phyloP scores from a whole-genome alignment of 345 rosid genomes.

The Brassica cretica region DNA sequence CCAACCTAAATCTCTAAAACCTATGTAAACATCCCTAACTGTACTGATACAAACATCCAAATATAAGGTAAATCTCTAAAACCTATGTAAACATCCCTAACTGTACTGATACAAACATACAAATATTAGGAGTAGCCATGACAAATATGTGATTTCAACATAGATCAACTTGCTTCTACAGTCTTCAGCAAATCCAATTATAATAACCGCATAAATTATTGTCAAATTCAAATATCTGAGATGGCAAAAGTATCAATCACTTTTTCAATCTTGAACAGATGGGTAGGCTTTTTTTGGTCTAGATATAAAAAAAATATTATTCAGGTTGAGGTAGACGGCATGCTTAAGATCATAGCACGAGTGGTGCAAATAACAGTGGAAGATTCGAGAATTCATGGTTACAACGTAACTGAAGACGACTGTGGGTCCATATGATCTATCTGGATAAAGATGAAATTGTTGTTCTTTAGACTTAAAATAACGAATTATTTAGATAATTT shows the following conservation, averaged over 20 bases:
- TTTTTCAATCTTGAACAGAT: not conserved
- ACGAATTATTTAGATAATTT: too few species aligned
- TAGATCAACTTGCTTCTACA: not conserved
- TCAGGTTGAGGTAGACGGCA: conserved; percentile 43
- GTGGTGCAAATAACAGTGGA: conserved; percentile 57
- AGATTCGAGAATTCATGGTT: conserved; percentile 59
- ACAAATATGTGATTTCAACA: not conserved
- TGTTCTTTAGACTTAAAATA: too few species aligned
- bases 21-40: not conserved
- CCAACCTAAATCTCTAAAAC: too few species aligned
- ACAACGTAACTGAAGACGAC: conserved; percentile 54
- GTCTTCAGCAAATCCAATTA: not conserved
- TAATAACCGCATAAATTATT: not conserved
- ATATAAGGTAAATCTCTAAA: not conserved
- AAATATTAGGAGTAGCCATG: not conserved
- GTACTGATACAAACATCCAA: not conserved
- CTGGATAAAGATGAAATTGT: too few species aligned
- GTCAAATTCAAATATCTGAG: not conserved
- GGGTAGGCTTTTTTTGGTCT: not conserved
- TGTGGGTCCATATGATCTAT: not conserved
- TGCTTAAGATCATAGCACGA: conserved; percentile 48
- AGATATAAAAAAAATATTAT: not conserved
- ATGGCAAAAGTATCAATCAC: not conserved
- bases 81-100: too few species aligned
- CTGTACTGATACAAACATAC: not conserved